Percentiles rank a stretch among this genome's conserved stretches.
Evolutionary conservation across 176 grass and related monocot species (phyloP).

Genomic region (Chloris gayana): DNA sequence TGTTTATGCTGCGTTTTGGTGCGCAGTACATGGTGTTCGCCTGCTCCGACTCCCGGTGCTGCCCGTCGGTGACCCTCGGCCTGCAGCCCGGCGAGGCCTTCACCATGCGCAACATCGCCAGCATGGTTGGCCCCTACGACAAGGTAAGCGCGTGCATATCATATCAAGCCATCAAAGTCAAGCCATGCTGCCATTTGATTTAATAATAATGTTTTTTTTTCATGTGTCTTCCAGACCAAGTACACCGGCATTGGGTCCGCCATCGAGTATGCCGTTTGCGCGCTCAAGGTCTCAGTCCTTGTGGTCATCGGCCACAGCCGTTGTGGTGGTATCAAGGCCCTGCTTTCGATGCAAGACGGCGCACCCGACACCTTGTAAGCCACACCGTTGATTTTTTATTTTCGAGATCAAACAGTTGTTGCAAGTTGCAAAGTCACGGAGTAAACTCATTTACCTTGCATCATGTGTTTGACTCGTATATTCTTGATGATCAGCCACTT

Average conservation of each 20-base stretch:
- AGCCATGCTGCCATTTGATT: neutral
- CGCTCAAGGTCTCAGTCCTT: conserved; percentile 80
- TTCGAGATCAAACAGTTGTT: neutral
- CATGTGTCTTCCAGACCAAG: conserved; percentile 38
- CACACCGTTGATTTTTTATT: neutral
- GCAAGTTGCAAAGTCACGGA: neutral
- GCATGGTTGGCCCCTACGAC: conserved; percentile 70
- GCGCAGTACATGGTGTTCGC: conserved; percentile 98
- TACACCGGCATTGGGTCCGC: conserved; percentile 68
- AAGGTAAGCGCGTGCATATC: conserved; percentile 52
- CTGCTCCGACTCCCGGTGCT: conserved; percentile 84
- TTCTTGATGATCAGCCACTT: conserved; percentile 52
- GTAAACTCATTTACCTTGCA: neutral
- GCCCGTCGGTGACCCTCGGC: conserved; percentile 89
- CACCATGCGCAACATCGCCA: conserved; percentile 90
- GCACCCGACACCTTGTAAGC: conserved; percentile 66
- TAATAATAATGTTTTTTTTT: neutral
- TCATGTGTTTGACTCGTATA: neutral
- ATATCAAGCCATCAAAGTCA: neutral
- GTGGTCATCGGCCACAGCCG: conserved; percentile 95
- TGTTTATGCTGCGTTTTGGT: neutral
- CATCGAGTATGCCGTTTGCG: conserved; percentile 82
- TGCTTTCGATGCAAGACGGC: conserved; percentile 71
- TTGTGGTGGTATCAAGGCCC: conserved; percentile 93
- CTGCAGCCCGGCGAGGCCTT: conserved; percentile 95